phyloP scores from a whole-genome alignment of 306 rosid genomes.

The Sesbania bispinosa region DNA sequence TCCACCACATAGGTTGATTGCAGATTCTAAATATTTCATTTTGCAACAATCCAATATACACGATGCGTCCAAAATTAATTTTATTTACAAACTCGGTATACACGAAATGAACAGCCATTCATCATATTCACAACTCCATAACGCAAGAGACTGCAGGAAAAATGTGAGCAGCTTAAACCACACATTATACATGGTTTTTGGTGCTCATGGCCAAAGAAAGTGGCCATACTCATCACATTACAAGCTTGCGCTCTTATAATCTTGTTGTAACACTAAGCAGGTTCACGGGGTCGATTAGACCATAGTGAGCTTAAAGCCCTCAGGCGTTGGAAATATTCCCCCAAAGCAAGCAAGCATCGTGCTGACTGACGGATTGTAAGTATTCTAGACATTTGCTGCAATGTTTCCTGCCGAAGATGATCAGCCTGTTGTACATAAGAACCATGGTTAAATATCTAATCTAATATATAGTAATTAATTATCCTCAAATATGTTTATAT shows the following conservation, averaged over 20 bases:
- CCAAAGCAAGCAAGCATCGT: slow-evolving; percentile 77
- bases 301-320: slow-evolving; percentile 84
- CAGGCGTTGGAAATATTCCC: slow-evolving; percentile 86
- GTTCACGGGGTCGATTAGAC: slow-evolving; percentile 73
- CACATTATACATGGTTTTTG: slow-evolving; percentile 23
- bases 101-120: slow-evolving; percentile 40
- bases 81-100: slow-evolving; percentile 39
- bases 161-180: slow-evolving; percentile 45
- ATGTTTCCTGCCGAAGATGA: slow-evolving; percentile 74
- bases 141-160: slow-evolving; percentile 54
- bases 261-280: slow-evolving; percentile 46
- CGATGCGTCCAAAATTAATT: slow-evolving; percentile 26
- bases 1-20: slow-evolving; percentile 4
- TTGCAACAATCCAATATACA: slow-evolving; percentile 27
- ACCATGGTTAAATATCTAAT: background rate
- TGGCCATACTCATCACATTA: slow-evolving; percentile 31
- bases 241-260: slow-evolving; percentile 26
- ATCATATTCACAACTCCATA: slow-evolving; percentile 56
- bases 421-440: slow-evolving; percentile 64
- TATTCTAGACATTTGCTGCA: slow-evolving; percentile 74
- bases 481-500: background rate
- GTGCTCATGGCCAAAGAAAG: slow-evolving; percentile 23
- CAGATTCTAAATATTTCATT: slow-evolving; percentile 27
- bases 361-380: slow-evolving; percentile 80
- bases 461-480: background rate